phyloP scores from a whole-genome alignment of 805 yeast genomes.

The Ogataea nonfermentans region DNA sequence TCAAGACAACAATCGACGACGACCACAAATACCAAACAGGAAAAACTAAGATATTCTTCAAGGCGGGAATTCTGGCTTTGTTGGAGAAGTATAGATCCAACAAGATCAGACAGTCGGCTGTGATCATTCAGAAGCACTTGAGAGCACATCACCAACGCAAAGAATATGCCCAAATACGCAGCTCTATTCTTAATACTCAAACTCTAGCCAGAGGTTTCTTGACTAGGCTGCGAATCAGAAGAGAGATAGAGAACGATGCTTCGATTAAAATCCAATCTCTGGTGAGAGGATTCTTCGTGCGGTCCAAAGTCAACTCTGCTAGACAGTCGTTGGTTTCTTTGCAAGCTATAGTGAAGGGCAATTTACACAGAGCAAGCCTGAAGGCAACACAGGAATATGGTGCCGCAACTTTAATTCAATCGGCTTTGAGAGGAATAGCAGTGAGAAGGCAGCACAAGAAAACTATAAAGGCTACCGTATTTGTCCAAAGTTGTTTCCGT shows the following conservation, averaged over 20 bases:
- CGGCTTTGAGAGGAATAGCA: slow-evolving; percentile 62
- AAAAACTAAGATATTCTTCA: slow-evolving; percentile 88
- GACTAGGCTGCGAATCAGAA: slow-evolving; percentile 52
- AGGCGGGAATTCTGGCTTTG: slow-evolving; percentile 94
- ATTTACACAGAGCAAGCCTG: slow-evolving; percentile 50
- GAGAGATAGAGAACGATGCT: slow-evolving; percentile 56
- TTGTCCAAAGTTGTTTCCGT: slow-evolving; percentile 76
- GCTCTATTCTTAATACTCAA: slow-evolving; percentile 58
- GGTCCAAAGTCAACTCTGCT: slow-evolving; percentile 39
- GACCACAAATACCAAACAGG: slow-evolving; percentile 81
- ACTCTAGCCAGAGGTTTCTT: slow-evolving; percentile 60
- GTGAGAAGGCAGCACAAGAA: slow-evolving; percentile 54
- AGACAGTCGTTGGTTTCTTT: slow-evolving; percentile 39
- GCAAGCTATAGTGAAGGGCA: slow-evolving; percentile 52
- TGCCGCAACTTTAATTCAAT: slow-evolving; percentile 75
- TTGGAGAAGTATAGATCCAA: slow-evolving; percentile 83
- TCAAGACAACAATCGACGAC: slow-evolving; percentile 62
- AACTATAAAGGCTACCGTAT: slow-evolving; percentile 54
- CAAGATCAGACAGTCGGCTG: slow-evolving; percentile 75
- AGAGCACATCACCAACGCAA: slow-evolving; percentile 63
- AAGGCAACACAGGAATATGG: slow-evolving; percentile 48
- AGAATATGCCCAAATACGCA: slow-evolving; percentile 51
- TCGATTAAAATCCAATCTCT: slow-evolving; percentile 72
- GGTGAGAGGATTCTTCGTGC: slow-evolving; percentile 52
- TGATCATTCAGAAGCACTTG: slow-evolving; percentile 79